Base-by-base conservation (phyloP, 306 rosid species). In the Abrus precatorius region DNA sequence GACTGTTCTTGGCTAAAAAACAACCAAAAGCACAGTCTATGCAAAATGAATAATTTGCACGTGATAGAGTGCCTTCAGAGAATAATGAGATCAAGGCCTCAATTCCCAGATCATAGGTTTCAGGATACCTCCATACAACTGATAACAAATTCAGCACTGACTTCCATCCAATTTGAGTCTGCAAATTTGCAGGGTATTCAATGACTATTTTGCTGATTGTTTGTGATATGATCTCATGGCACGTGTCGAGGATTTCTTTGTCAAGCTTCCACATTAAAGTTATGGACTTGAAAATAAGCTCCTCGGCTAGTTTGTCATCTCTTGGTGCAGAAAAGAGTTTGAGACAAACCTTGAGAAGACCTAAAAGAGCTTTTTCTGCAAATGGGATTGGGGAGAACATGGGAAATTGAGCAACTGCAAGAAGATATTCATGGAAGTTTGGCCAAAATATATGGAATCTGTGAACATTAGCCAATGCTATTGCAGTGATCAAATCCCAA, bases 261-360 rank as follows among this genome's bases (percentile, higher is more conserved):
- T 95, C 98, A 32, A 95, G 96, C 91, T 87, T 93, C 98, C 98
- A 91, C 97, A 88, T 95, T 75, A 91, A 74, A 33, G 90, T 93
- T 82, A 93, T 90, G 2, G 97, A 93, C 89, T 91, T 95, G 92
- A 93, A 95, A 49, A 95, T 88, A 68, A 89, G 83, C 82, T 95
- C 99, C 77, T 93, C 98, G 0, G 94, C 81, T 82, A 48, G 8
- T 78, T 88, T 95, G 27, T 91, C 97, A 3, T 78, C 87, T 56
- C 76, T 86, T 38, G 43, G 81, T 13, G 89, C 62, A 9, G 91
- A 86, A 33, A 95, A 89, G 45, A 93, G 84, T 74, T 57, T 88
- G 64, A 90, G 85, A 77, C 90, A 89, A 9, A 93, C 80, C 84
- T 82, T 90, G 78, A 90, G 88, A 84, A 93, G 97, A 77, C 84